Conservation (phyloP, 106 monocot species). For the Dioscorea dumetorum region DNA sequence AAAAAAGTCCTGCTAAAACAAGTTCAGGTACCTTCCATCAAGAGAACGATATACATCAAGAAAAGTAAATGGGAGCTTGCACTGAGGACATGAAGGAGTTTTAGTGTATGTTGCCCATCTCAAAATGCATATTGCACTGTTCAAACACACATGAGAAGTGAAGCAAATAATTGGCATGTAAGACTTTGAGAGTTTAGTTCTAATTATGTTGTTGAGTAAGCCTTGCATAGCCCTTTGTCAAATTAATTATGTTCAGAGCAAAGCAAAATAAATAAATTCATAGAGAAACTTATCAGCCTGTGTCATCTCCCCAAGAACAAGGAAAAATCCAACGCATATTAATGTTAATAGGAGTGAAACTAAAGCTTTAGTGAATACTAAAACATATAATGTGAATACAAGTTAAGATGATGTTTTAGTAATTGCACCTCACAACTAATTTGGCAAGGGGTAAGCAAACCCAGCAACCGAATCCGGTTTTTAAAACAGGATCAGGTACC, state of each 20-base stretch:
- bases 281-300: not conserved
- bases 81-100: conserved; percentile 73
- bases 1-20: not conserved
- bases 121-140: conserved; percentile 86
- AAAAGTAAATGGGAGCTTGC: conserved; percentile 85
- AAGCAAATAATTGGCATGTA: too few species aligned
- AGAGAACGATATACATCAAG: conserved; percentile 70
- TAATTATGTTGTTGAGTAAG: too few species aligned
- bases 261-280: not conserved
- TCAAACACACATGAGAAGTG: not conserved
- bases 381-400: too few species aligned
- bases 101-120: conserved; percentile 84
- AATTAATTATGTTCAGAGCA: not conserved
- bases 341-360: too few species aligned
- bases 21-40: conserved; percentile 66
- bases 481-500: too few species aligned
- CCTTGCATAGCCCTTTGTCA: not conserved
- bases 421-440: too few species aligned
- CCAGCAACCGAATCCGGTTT: too few species aligned
- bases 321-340: not conserved
- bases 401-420: too few species aligned
- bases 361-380: too few species aligned
- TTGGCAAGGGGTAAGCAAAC: too few species aligned
- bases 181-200: too few species aligned
- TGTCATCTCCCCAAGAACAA: not conserved